Conservation (phyloP, 2,329 filamentous ascomycete genomes). For the Fusarium piperis region DNA sequence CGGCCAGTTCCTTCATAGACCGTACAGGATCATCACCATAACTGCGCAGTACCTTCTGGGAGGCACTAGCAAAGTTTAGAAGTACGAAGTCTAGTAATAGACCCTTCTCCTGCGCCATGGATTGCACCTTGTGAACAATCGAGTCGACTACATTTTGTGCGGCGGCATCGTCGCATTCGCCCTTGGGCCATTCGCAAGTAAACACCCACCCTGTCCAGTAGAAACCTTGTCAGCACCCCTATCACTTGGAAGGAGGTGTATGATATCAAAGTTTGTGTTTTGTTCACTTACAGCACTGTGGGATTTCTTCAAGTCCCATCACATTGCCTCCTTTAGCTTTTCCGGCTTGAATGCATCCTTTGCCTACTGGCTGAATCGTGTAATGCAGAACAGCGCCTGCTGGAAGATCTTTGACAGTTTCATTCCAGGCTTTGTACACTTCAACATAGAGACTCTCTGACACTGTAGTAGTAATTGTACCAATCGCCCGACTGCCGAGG, state of each 20-base stretch:
- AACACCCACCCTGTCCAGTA: background rate
- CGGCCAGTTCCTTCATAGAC: background rate
- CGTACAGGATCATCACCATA: background rate
- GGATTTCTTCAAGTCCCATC: background rate
- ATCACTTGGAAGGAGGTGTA: background rate
- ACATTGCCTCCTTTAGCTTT: background rate
- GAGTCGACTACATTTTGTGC: background rate
- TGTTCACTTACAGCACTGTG: background rate
- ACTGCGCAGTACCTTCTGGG: background rate
- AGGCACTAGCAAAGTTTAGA: background rate
- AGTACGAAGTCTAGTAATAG: background rate
- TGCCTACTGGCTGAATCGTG: background rate
- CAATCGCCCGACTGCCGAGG: background rate
- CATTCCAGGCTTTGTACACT: background rate
- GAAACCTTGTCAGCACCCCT: background rate
- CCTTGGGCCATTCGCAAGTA: background rate
- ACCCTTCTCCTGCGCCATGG: background rate
- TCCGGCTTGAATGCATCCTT: background rate
- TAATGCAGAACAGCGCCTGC: background rate
- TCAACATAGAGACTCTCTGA: background rate
- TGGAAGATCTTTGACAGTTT: background rate
- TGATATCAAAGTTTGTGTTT: too few species aligned
- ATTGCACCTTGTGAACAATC: background rate
- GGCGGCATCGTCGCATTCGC: background rate
- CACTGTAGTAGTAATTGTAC: background rate